Evolutionary conservation across 805 yeast genomes (phyloP).

Genomic region (Saturnispora ahearnii): DNA sequence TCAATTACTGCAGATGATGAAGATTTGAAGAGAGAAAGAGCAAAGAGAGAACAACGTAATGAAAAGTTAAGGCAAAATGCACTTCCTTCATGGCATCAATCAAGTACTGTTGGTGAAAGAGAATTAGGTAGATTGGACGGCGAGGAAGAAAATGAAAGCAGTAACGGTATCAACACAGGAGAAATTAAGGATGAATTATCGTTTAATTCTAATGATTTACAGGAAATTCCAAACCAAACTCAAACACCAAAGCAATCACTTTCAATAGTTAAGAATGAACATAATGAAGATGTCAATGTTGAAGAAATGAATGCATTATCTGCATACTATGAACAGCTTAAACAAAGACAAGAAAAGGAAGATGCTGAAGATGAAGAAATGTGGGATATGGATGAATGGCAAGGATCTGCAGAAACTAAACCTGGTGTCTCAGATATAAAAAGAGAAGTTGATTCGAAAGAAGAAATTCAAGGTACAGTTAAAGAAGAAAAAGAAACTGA

Average conservation of each 20-base stretch:
- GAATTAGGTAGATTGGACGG: slow-evolving; percentile 47
- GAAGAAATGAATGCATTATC: slow-evolving; percentile 65
- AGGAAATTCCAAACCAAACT: not conserved
- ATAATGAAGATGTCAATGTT: slow-evolving; percentile 19
- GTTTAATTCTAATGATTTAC: not conserved
- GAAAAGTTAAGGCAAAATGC: slow-evolving; percentile 82
- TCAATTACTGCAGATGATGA: slow-evolving; percentile 85
- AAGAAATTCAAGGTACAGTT: not conserved
- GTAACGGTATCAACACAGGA: not conserved
- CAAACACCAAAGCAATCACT: not conserved
- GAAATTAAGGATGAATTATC: not conserved
- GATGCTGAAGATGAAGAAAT: slow-evolving; percentile 46
- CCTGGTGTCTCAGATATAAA: not conserved
- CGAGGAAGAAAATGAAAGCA: slow-evolving; percentile 33
- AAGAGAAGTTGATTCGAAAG: not conserved
- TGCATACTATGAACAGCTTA: slow-evolving; percentile 71
- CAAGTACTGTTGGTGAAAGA: slow-evolving; percentile 75
- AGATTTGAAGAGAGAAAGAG: slow-evolving; percentile 50
- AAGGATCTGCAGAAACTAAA: not conserved
- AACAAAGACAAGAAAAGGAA: slow-evolving; percentile 56
- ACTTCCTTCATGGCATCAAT: slow-evolving; percentile 92
- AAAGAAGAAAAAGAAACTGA: slow-evolving; percentile 8
- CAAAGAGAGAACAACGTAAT: slow-evolving; percentile 57
- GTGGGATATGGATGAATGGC: slow-evolving; percentile 6
- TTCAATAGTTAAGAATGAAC: not conserved